Evolutionary conservation across 371 early-diverging fungal species (phyloP).

Genomic region (Mortierella sp.): DNA sequence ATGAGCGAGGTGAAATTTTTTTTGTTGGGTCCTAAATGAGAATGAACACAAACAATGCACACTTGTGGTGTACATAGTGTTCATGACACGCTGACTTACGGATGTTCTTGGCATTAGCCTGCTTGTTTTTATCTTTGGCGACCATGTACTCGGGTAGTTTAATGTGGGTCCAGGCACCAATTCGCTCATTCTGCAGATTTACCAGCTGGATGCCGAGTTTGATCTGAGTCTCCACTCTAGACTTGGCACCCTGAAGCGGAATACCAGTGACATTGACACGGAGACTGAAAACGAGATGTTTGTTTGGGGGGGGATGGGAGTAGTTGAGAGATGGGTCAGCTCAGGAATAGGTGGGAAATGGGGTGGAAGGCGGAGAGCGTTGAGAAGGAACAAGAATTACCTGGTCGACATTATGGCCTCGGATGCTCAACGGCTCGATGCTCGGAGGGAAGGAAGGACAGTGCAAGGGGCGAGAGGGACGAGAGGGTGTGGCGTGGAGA

Average conservation of each 20-base stretch:
- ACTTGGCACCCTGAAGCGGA: slow-evolving; percentile 77
- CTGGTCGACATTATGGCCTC: too few species aligned
- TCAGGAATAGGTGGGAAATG: background rate
- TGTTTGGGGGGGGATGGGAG: background rate
- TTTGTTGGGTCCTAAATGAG: background rate
- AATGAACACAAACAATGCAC: background rate
- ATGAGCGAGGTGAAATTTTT: background rate
- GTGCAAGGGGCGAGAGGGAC: background rate
- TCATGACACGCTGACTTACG: slow-evolving; percentile 14
- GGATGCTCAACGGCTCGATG: background rate
- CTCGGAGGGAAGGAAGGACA: background rate
- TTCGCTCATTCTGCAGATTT: slow-evolving; percentile 81
- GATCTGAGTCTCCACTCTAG: slow-evolving; percentile 94
- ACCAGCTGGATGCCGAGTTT: slow-evolving; percentile 89
- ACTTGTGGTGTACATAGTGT: background rate
- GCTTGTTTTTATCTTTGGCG: slow-evolving; percentile 74
- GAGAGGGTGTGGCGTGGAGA: background rate
- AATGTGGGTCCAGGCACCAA: slow-evolving; percentile 85
- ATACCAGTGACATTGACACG: slow-evolving; percentile 50
- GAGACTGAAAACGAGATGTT: slow-evolving; percentile 17
- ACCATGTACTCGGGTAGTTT: slow-evolving; percentile 87
- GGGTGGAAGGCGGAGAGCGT: background rate
- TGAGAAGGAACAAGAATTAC: too few species aligned
- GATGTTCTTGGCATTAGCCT: slow-evolving; percentile 46
- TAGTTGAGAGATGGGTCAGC: background rate